Evolutionary conservation across 345 rosid genomes (phyloP).

Genomic region (Corchorus capsularis): DNA sequence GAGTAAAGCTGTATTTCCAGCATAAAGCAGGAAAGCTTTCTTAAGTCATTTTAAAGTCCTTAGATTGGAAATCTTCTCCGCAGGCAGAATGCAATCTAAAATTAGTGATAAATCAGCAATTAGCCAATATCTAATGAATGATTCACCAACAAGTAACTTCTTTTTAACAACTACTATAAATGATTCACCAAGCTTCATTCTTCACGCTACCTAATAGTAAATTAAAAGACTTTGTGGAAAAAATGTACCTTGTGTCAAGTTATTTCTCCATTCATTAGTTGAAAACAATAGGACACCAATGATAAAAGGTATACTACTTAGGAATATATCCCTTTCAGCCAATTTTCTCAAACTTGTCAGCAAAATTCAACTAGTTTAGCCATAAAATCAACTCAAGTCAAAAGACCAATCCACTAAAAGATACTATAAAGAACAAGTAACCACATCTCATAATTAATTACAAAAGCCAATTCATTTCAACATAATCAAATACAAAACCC

Average conservation of each 20-base stretch:
- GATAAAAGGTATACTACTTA: background rate
- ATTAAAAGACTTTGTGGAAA: background rate
- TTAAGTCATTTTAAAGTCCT: background rate
- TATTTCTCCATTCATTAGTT: background rate
- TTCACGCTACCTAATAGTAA: background rate
- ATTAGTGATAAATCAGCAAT: background rate
- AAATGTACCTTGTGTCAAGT: background rate
- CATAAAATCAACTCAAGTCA: conserved; percentile 1
- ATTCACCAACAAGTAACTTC: background rate
- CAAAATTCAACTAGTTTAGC: background rate
- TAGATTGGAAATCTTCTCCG: background rate
- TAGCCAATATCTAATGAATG: background rate
- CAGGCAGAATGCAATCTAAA: background rate
- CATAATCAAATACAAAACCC: background rate
- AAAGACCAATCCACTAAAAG: background rate
- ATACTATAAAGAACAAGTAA: background rate
- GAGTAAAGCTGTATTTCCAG: background rate
- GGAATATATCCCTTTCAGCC: background rate
- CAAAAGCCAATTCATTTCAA: background rate
- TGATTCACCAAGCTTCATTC: background rate
- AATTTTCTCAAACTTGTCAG: background rate
- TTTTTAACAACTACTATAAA: background rate
- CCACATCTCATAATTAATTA: background rate
- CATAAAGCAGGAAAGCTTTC: background rate
- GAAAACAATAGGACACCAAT: background rate